Conservation (phyloP, 225 moss, liverwort and hornwort genomes). For the Physcomitrellopsis africana region DNA sequence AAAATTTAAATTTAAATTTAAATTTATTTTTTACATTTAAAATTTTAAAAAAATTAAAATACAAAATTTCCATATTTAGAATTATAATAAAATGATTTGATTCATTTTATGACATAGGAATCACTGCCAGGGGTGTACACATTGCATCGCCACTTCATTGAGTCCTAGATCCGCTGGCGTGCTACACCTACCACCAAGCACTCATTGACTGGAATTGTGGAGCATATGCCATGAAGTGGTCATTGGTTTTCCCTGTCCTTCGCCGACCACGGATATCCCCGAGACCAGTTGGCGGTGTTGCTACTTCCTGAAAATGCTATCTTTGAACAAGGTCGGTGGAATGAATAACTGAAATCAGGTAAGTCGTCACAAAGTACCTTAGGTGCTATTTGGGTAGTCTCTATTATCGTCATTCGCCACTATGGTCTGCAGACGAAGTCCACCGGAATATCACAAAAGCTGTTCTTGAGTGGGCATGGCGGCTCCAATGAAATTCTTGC, state of each 20-base stretch:
- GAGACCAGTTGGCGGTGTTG: neutral
- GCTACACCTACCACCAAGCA: neutral
- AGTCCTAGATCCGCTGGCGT: constrained; percentile 4
- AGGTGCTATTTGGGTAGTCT: constrained; percentile 24
- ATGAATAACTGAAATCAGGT: constrained; percentile 10
- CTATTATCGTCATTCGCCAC: neutral
- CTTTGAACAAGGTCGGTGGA: constrained; percentile 1
- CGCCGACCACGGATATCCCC: constrained; percentile 6
- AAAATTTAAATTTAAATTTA: too few relatives aligned
- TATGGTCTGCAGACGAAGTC: constrained; percentile 14
- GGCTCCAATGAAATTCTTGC: neutral
- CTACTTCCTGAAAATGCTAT: constrained; percentile 5
- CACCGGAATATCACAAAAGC: neutral
- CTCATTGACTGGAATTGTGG: constrained; percentile 3
- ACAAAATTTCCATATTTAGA: too few relatives aligned
- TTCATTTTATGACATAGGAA: too few relatives aligned
- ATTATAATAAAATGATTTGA: too few relatives aligned
- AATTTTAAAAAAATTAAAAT: too few relatives aligned
- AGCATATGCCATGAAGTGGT: neutral
- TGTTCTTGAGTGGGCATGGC: neutral
- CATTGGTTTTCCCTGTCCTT: neutral
- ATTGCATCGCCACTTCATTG: constrained; percentile 31
- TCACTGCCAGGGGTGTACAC: too few relatives aligned
- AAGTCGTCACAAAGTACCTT: constrained; percentile 1
- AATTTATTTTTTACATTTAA: too few relatives aligned